A percentile compares a stretch with the other conserved stretches of the same genome.
Evolutionary conservation across 1,139 yeast genomes (phyloP).

Genomic region (Debaryomyces sp.): DNA sequence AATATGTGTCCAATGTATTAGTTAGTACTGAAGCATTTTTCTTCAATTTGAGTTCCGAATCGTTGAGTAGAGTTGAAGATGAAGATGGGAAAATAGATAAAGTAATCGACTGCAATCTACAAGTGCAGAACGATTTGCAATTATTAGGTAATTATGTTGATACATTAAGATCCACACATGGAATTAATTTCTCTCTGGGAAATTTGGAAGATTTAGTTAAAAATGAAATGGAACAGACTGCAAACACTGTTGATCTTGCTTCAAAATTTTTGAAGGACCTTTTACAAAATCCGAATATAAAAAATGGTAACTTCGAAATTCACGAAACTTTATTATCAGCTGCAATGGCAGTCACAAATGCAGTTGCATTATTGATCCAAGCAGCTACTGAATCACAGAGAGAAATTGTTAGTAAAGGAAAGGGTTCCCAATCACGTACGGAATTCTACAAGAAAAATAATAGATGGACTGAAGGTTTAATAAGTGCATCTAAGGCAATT

Average conservation of each 20-base stretch:
- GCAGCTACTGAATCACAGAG: slow-evolving; percentile 83
- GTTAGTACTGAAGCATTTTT: slow-evolving; percentile 65
- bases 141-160: slow-evolving; percentile 59
- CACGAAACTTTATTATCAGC: slow-evolving; percentile 79
- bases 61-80: slow-evolving; percentile 49
- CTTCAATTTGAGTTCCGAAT: slow-evolving; percentile 56
- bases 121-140: slow-evolving; percentile 73
- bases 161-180: slow-evolving; percentile 46
- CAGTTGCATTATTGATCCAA: slow-evolving; percentile 69
- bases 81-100: slow-evolving; percentile 74
- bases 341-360: slow-evolving; percentile 80
- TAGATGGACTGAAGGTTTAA: slow-evolving; percentile 93
- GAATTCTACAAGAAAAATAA: slow-evolving; percentile 87
- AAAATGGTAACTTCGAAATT: slow-evolving; percentile 66
- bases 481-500: slow-evolving; percentile 88
- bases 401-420: slow-evolving; percentile 77
- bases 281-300: slow-evolving; percentile 56
- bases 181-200: slow-evolving; percentile 46
- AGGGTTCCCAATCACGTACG: slow-evolving; percentile 66
- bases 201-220: slow-evolving; percentile 75
- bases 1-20: slow-evolving; percentile 59
- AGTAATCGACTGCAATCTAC: slow-evolving; percentile 75
- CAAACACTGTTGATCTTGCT: slow-evolving; percentile 68
- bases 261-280: slow-evolving; percentile 60
- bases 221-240: slow-evolving; percentile 71